Base-by-base conservation (phyloP, 352 stramenopile species). In the Thraustotheca clavata region DNA sequence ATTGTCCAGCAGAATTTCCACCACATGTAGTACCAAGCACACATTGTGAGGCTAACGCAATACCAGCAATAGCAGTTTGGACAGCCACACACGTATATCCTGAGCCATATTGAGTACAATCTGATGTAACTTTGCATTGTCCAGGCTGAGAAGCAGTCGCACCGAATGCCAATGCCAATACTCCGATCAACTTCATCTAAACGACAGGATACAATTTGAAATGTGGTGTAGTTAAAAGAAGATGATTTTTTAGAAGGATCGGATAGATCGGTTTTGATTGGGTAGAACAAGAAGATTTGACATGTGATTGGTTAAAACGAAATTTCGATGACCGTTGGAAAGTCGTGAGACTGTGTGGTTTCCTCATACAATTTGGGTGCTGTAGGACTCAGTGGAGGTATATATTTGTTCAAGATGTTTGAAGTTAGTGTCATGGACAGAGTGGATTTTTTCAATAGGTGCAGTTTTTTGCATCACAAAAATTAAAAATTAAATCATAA, bases 1-100 rank as follows among this genome's bases (percentile, higher is more conserved):
- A 91, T 31, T 77, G 60, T 14, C 83, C 83, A 3, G 75, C 71
- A 46, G 82, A 86, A 29, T 72, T 71, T 31, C 80, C 80, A 26
- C 75, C 85, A 69, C 83, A 90, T 8, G 59, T 38, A 48, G 77
- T 71, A 67, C 80, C 87, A 6, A 79, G 74, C 34, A 92, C 82
- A 59, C 79, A 90, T 76, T 90, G 87, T 47, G 71, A 86, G 26
- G 89, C 71, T 29, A 75, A 72, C 63, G 86, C 72, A 7, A 92
- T 61, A 0, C 77, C 78, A 0, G 73, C 69, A 49, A 83, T 74
- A 41, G 62, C 78, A 50, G 80, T 79, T 46, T 86, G 74, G 6
- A 92, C 83, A 2, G 83, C 76, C 9, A 89, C 74, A 27, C 80
- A 92, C n/a, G 76, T 75, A 59, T 87, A 85, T 31, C 79, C 79